Conservation (phyloP, 306 rosid species). For the Glycine latifolia region DNA sequence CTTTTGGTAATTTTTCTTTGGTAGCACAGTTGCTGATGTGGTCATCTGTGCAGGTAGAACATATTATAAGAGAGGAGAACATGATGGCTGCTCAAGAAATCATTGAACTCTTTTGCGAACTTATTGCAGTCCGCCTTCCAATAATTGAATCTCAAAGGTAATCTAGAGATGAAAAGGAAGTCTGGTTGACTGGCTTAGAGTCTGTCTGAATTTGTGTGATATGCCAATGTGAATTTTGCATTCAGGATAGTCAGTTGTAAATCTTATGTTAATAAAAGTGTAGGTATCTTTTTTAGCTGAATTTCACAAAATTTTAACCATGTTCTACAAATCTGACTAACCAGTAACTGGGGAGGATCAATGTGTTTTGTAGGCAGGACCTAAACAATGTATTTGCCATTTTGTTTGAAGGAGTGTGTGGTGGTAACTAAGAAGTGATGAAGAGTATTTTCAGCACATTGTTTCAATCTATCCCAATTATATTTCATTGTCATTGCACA, state of each 20-base stretch:
- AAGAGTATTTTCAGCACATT: constrained; percentile 9
- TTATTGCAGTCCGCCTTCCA: constrained; percentile 86
- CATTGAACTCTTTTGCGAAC: constrained; percentile 86
- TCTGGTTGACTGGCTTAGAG: constrained; percentile 7
- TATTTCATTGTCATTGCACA: neutral
- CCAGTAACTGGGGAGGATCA: constrained; percentile 12
- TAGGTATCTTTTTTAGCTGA: neutral
- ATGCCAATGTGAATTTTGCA: constrained; percentile 34
- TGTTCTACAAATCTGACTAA: constrained; percentile 15
- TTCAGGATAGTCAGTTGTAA: constrained; percentile 7
- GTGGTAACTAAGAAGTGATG: constrained; percentile 5
- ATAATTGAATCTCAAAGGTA: constrained; percentile 92
- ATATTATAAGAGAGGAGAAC: constrained; percentile 93
- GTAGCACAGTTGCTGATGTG: constrained; percentile 21
- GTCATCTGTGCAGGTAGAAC: constrained; percentile 74
- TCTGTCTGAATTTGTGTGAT: constrained; percentile 29
- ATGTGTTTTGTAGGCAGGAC: constrained; percentile 6
- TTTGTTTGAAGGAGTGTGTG: neutral
- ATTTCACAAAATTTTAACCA: neutral
- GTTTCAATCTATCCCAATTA: neutral
- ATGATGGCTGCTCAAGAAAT: constrained; percentile 99
- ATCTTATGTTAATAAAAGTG: neutral
- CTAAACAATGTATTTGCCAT: constrained; percentile 8
- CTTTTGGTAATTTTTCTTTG: neutral
- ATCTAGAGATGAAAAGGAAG: constrained; percentile 3